Base-by-base conservation (phyloP, 352 stramenopile species). In the Pseudoperonospora humuli region DNA sequence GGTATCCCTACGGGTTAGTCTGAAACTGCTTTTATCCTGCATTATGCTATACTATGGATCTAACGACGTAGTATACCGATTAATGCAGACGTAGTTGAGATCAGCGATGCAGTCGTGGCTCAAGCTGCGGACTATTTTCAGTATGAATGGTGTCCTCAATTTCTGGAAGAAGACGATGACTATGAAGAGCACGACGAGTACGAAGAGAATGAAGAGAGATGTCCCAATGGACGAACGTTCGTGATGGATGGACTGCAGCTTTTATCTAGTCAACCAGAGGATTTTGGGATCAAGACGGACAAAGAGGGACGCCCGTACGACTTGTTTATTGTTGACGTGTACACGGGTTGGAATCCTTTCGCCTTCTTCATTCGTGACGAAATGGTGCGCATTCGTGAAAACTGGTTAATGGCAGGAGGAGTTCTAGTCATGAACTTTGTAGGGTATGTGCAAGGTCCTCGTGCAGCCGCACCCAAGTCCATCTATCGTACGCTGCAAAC, bases 341-440 rank as follows among this genome's bases (percentile, higher is more conserved):
- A 87, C 57, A 84, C 71, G 7, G 68, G 68, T 18, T 85, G 66
- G 68, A 87, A 87, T 42, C 75, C 75, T 0, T 68, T 87, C 33
- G 58, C 58, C 23, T 87, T 87, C 46, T 84, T 85, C 47, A 51
- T 77, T 14, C 66, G 64, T n/a, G 75, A 87, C 19, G 50, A 77
- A 9, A 65, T 87, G 42, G 20, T 65, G 24, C 58, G 43, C 7
- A 32, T 87, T 37, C 66, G 61, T 2, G 49, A 66, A 24, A 72
- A 71, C 14, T 87, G 75, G 75, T 61, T 87, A 29, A 60, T 46
- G n/a, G 0, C 14, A 11, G 47, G 57, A 33, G 71, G 78, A 3
- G n/a, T n/a, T n/a, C n/a, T n/a, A n/a, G n/a, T n/a, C n/a, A n/a
- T n/a, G n/a, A n/a, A n/a, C n/a, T n/a, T n/a, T n/a, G n/a, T n/a